Evolutionary conservation across 148 eudicot species (phyloP).

Genomic region (Chenopodium suecicum): DNA sequence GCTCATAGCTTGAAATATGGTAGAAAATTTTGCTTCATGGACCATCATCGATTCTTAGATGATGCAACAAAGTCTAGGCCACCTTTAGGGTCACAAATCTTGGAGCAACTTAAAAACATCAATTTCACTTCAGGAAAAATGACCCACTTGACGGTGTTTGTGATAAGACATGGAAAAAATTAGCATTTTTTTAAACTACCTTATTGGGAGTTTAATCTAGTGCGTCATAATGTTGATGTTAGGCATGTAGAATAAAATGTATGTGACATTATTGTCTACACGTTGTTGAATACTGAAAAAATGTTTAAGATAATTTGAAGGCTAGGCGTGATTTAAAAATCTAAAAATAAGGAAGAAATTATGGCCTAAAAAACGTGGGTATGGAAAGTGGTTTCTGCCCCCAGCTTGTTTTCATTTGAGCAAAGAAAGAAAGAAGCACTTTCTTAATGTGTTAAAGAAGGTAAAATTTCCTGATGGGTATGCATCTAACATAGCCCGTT

Average conservation of each 20-base stretch:
- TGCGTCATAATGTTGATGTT: not conserved
- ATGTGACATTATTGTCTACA: slow-evolving; percentile 8
- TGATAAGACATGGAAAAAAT: not conserved
- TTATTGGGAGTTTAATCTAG: not conserved
- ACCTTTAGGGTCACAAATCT: not conserved
- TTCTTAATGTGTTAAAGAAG: not conserved
- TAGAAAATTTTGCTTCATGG: not conserved
- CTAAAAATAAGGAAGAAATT: not conserved
- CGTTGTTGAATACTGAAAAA: not conserved
- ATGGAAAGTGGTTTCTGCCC: not conserved
- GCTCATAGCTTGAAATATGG: not conserved
- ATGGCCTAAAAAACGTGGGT: slow-evolving; percentile 12
- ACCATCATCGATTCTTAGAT: not conserved
- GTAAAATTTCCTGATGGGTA: slow-evolving; percentile 4
- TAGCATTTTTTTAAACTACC: not conserved
- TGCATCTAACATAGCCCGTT: slow-evolving; percentile 8
- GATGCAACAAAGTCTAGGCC: not conserved
- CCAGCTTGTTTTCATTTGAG: slow-evolving; percentile 5
- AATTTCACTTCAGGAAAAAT: not conserved
- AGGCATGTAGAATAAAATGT: not conserved
- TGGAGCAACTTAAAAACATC: not conserved
- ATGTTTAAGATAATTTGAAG: not conserved
- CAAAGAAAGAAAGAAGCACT: not conserved
- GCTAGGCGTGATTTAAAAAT: not conserved
- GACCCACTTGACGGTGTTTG: not conserved